These are phyloP conservation scores for Linnemannia exigua DNA, from an alignment of 192 early-diverging fungal species.

Conservation along the genomic window DNA sequence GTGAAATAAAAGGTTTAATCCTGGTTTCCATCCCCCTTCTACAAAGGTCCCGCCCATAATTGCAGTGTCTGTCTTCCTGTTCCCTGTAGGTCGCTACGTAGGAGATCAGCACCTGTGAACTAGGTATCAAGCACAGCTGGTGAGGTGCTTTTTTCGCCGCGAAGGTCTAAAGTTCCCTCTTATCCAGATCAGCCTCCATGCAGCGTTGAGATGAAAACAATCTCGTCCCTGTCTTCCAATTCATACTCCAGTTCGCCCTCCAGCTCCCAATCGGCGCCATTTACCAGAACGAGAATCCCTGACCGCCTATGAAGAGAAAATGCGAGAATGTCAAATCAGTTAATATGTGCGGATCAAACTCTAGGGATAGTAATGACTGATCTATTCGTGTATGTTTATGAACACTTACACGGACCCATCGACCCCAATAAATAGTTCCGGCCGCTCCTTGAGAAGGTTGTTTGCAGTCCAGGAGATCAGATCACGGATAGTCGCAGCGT, in stretches of 20 bases:
- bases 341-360: too few species aligned
- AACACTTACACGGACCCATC: slow-evolving; percentile 82
- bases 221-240: slow-evolving; percentile 81
- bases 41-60: neutral
- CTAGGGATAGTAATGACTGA: neutral
- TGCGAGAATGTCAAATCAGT: neutral
- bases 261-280: slow-evolving; percentile 97
- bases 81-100: neutral
- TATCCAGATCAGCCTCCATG: slow-evolving; percentile 87
- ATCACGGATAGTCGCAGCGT: slow-evolving; percentile 71
- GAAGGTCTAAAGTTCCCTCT: neutral
- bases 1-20: slow-evolving; percentile 5
- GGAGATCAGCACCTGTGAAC: neutral
- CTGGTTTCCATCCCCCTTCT: neutral
- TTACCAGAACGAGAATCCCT: slow-evolving; percentile 95
- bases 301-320: slow-evolving; percentile 73
- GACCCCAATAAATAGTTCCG: slow-evolving; percentile 88
- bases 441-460: slow-evolving; percentile 77
- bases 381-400: neutral
- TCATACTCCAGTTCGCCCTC: slow-evolving; percentile 89
- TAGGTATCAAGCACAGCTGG: neutral
- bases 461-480: slow-evolving; percentile 81
- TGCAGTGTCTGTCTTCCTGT: neutral
- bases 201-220: slow-evolving; percentile 98
- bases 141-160: neutral